Evolutionary conservation across 108 stramenopile species (phyloP), one percentile per base, ranked within the genome.

Genomic region (Pseudonitzschia multiseries): DNA sequence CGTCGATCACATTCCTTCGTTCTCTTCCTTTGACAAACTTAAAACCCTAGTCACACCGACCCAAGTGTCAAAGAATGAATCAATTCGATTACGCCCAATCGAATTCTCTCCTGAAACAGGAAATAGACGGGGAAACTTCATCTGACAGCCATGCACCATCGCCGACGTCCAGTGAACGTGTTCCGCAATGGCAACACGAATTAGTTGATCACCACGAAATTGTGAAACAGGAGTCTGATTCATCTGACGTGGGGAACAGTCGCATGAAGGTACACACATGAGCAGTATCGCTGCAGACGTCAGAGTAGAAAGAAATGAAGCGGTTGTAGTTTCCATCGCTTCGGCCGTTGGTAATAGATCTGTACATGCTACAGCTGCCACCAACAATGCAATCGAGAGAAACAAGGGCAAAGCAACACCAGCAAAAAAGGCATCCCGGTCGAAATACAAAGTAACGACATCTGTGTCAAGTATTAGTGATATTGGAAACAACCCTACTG

Each of bases 361-460:
- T 33, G 10, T 28, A n/a, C n/a, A n/a, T n/a, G n/a, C n/a, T n/a
- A n/a, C n/a, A n/a, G n/a, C n/a, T n/a, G n/a, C n/a, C n/a, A n/a
- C n/a, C n/a, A n/a, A n/a, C n/a, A n/a, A n/a, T 29, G 15, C 32
- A 10, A 17, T 10, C 42, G 56, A 57, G 21, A 57, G 29, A 61
- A 61, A 29, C 6, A 61, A 61, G 28, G 14, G 8, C 15, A 61
- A 61, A 18, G 14, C 32, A 61, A 31, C 29, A 33, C 24, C 59
- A n/a, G 28, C 32, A 33, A 61, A 61, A 31, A 61, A 61, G 28
- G 9, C 28, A 8, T 8, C 8, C 15, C 22, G 29, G 13, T 14
- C 59, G 14, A 61, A 61, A 61, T 28, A 61, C 28, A 61, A 61
- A 61, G 12, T 33, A 61, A 61, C 59, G 28, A 61, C 22, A 31